A percentile compares a stretch with the other conserved stretches of the same genome.
These are phyloP conservation scores for Entelexis paramagnoliae DNA, from an alignment of 1,139 yeast genomes.

Conservation along the genomic window DNA sequence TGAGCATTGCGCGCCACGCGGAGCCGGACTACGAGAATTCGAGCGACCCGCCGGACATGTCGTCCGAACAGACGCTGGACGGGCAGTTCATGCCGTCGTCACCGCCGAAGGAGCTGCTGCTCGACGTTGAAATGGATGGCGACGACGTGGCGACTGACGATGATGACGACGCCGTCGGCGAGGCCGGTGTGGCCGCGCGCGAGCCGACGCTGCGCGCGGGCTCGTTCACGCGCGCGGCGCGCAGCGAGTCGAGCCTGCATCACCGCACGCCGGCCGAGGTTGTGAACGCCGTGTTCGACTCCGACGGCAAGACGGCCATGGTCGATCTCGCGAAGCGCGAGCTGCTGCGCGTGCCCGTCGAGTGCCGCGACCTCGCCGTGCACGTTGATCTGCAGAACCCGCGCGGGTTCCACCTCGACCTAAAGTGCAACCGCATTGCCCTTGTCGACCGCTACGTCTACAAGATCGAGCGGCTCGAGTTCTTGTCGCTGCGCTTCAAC, in stretches of 20 bases:
- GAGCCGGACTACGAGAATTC: conserved; percentile 16
- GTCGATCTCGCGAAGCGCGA: conserved; percentile 14
- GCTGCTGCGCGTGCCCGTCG: conserved; percentile 39
- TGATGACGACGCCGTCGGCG: no score
- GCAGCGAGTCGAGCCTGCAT: conserved; percentile 8
- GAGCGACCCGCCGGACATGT: conserved; percentile 11
- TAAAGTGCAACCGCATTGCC: conserved; percentile 43
- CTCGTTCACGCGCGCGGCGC: conserved; percentile 10
- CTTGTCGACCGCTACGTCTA: conserved; percentile 45
- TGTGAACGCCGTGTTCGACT: conserved; percentile 11
- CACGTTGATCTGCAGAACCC: conserved; percentile 17
- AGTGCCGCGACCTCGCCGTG: conserved; percentile 41
- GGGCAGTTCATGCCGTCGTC: conserved; percentile 16
- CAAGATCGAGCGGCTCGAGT: conserved; percentile 42
- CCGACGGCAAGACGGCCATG: background rate
- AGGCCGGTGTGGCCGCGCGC: background rate
- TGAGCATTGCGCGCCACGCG: conserved; percentile 15
- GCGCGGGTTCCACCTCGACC: conserved; percentile 38
- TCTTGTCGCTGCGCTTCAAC: conserved; percentile 46
- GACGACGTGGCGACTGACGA: conserved; percentile 16
- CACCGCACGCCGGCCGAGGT: conserved; percentile 6
- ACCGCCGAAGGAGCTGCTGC: conserved; percentile 12
- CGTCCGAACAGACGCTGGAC: conserved; percentile 1
- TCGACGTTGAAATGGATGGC: conserved; percentile 5
- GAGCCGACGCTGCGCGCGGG: conserved; percentile 4